phyloP scores from a whole-genome alignment of 2,329 filamentous ascomycete genomes.

The Talaromyces rugulosus region DNA sequence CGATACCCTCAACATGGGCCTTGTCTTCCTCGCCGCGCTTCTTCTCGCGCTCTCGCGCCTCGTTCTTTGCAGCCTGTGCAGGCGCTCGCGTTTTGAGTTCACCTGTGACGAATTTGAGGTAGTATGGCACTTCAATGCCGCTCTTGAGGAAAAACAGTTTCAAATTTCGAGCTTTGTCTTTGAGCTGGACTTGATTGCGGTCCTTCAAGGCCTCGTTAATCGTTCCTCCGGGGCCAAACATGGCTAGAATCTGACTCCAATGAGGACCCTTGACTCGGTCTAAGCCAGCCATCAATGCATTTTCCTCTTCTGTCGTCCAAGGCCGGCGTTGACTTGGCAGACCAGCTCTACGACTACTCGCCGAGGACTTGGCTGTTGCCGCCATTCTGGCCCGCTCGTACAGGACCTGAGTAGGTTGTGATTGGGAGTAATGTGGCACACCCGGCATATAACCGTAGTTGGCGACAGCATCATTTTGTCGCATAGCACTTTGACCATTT shows the following conservation, averaged over 20 bases:
- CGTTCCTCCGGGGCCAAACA: constrained; percentile 76
- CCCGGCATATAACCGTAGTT: constrained; percentile 44
- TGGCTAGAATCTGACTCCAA: constrained; percentile 84
- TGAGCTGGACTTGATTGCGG: constrained; percentile 84
- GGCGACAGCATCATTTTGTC: constrained; percentile 30
- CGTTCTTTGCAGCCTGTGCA: constrained; percentile 51
- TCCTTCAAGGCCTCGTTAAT: constrained; percentile 82
- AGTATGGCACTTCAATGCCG: constrained; percentile 84
- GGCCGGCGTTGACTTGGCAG: constrained; percentile 63
- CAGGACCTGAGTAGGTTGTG: constrained; percentile 51
- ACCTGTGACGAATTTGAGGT: constrained; percentile 80
- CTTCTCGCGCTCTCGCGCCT: constrained; percentile 45
- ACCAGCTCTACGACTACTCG: constrained; percentile 49
- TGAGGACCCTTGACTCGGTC: constrained; percentile 87
- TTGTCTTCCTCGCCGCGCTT: constrained; percentile 45
- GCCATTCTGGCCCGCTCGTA: constrained; percentile 56
- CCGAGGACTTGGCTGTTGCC: constrained; percentile 53
- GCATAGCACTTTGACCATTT: constrained; percentile 19
- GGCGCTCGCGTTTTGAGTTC: constrained; percentile 83
- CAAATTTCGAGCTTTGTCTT: constrained; percentile 85
- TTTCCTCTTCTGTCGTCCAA: constrained; percentile 86
- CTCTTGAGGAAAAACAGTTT: constrained; percentile 92
- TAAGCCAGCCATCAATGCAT: constrained; percentile 81
- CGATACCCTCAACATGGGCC: constrained; percentile 44
- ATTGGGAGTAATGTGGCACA: constrained; percentile 44